These are phyloP conservation scores for Wickerhamomyces canadensis DNA, from an alignment of 805 yeast species.

Conservation along the genomic window DNA sequence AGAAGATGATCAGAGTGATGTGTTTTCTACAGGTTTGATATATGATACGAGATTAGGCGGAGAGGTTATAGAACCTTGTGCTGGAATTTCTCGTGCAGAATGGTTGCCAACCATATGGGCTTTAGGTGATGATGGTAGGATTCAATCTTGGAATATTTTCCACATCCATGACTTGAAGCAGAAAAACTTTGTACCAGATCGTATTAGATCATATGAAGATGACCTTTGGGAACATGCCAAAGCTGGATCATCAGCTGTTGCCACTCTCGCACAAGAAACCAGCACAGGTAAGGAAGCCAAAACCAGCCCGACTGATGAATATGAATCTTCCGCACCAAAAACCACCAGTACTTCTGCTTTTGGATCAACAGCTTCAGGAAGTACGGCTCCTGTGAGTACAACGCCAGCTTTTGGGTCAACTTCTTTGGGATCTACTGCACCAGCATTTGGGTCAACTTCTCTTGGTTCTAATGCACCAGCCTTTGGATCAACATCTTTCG, in stretches of 20 bases:
- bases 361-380: too few species aligned
- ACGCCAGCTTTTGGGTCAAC: conserved; percentile 4
- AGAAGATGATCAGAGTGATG: conserved; percentile 59
- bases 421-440: conserved; percentile 5
- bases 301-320: too few species aligned
- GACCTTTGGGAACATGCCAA: conserved; percentile 3
- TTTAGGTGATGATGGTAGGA: conserved; percentile 55
- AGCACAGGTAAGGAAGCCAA: neutral
- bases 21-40: conserved; percentile 65
- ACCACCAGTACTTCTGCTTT: conserved; percentile 10
- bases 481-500: conserved; percentile 6
- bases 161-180: conserved; percentile 45
- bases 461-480: conserved; percentile 1
- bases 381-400: too few species aligned
- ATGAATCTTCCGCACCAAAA: conserved; percentile 6
- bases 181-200: neutral
- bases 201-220: conserved; percentile 3
- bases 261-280: neutral
- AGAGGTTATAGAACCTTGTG: conserved; percentile 46
- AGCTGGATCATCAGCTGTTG: neutral
- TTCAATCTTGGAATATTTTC: conserved; percentile 62
- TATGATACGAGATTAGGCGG: conserved; percentile 48
- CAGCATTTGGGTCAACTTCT: conserved; percentile 3
- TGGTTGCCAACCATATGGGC: conserved; percentile 65
- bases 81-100: conserved; percentile 48